Conservation (phyloP, 1,284 basidiomycete genomes). For the Melampsora larici-populina region DNA sequence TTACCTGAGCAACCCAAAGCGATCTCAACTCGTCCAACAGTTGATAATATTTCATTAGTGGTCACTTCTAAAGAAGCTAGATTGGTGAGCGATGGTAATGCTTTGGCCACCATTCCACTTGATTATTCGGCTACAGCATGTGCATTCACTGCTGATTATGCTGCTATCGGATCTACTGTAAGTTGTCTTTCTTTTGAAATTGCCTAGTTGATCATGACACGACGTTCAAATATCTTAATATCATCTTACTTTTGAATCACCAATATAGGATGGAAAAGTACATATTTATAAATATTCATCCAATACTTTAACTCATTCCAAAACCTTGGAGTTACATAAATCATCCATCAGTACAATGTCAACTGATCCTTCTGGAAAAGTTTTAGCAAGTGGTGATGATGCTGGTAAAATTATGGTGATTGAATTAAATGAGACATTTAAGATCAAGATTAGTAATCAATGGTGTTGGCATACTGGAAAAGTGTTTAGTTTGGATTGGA, state of each 20-base stretch:
- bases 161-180: constrained; percentile 75
- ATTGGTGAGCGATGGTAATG: constrained; percentile 65
- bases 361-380: constrained; percentile 68
- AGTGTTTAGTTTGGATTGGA: constrained; percentile 75
- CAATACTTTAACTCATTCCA: constrained; percentile 47
- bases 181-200: constrained; percentile 46
- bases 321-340: constrained; percentile 65
- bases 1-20: constrained; percentile 69
- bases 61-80: constrained; percentile 60
- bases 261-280: constrained; percentile 68
- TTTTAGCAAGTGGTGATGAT: constrained; percentile 59
- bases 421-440: constrained; percentile 62
- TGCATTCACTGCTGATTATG: constrained; percentile 57
- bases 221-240: too few relatives aligned
- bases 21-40: constrained; percentile 63
- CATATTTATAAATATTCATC: constrained; percentile 59
- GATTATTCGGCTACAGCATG: constrained; percentile 63
- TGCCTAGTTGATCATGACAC: neutral
- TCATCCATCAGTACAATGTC: constrained; percentile 71
- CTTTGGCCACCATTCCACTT: constrained; percentile 61
- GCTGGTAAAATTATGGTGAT: constrained; percentile 75
- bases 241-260: neutral
- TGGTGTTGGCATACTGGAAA: constrained; percentile 88
- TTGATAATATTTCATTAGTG: constrained; percentile 65
- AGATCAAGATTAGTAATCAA: constrained; percentile 64